phyloP scores from a whole-genome alignment of 208 protist genomes.

The Crithidia fasciculata region DNA sequence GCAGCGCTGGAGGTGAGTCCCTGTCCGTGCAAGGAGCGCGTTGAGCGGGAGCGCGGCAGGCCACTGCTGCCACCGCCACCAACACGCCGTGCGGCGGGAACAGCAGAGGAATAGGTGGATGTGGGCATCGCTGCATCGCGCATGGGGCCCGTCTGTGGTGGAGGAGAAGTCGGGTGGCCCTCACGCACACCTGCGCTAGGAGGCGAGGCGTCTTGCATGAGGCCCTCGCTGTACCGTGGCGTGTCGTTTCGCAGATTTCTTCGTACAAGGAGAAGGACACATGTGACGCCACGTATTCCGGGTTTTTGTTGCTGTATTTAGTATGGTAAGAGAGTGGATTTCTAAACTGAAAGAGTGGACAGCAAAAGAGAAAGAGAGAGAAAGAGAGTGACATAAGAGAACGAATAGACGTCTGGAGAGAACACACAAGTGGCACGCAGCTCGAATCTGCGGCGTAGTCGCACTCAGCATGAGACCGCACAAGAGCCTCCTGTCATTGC shows the following conservation, averaged over 20 bases:
- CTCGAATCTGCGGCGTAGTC: not conserved
- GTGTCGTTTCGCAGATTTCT: no score
- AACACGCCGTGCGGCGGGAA: not conserved
- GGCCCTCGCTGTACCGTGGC: no score
- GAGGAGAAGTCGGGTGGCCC: no score
- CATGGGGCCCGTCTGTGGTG: no score
- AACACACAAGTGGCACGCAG: not conserved
- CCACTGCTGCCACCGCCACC: not conserved
- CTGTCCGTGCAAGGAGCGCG: constrained; percentile 4
- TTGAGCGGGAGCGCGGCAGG: constrained; percentile 1
- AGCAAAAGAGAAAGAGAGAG: not conserved
- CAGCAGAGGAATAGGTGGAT: not conserved
- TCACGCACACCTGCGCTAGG: no score
- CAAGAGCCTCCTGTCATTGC: no score
- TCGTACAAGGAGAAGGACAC: no score
- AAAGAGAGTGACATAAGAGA: not conserved
- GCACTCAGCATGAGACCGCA: not conserved
- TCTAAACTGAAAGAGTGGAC: no score
- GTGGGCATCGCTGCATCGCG: not conserved
- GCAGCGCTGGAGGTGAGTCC: not conserved
- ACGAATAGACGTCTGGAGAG: not conserved
- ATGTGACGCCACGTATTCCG: no score
- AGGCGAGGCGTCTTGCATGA: no score
- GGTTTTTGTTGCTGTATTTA: no score
- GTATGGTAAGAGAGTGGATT: no score